phyloP scores from a whole-genome alignment of 2,329 filamentous ascomycete species.

The Colletotrichum sp. region DNA sequence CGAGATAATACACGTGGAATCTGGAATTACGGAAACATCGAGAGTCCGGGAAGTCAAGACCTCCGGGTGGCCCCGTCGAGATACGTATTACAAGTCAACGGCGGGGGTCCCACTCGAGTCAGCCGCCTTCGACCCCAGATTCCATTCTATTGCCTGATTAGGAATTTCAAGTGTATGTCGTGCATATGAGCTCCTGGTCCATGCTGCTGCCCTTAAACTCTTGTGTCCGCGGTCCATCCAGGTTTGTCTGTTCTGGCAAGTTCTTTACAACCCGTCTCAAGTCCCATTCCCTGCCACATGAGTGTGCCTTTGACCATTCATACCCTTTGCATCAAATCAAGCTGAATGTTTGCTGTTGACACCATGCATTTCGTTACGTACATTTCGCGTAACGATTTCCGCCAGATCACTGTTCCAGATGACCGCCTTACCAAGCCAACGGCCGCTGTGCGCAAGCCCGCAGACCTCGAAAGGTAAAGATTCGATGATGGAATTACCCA shows the following conservation, averaged over 20 bases:
- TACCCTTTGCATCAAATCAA: background rate
- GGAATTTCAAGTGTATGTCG: background rate
- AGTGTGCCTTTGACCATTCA: background rate
- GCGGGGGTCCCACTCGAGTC: background rate
- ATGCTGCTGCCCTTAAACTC: background rate
- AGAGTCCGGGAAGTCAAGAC: background rate
- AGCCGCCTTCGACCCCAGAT: background rate
- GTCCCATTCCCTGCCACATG: background rate
- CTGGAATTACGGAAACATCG: background rate
- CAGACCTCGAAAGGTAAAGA: background rate
- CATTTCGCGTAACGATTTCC: background rate
- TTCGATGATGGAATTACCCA: background rate
- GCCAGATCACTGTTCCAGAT: background rate
- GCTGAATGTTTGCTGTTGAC: background rate
- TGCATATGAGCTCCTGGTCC: background rate
- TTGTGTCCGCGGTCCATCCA: background rate
- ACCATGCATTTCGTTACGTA: background rate
- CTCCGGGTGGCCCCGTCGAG: background rate
- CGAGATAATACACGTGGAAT: background rate
- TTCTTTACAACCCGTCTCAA: background rate
- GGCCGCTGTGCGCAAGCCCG: background rate
- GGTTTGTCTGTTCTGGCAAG: background rate
- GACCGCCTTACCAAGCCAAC: background rate
- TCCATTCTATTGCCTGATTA: background rate
- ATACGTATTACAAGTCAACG: background rate